These are phyloP conservation scores for Podospora conica DNA, from an alignment of 495 filamentous ascomycete genomes.

Conservation along the genomic window DNA sequence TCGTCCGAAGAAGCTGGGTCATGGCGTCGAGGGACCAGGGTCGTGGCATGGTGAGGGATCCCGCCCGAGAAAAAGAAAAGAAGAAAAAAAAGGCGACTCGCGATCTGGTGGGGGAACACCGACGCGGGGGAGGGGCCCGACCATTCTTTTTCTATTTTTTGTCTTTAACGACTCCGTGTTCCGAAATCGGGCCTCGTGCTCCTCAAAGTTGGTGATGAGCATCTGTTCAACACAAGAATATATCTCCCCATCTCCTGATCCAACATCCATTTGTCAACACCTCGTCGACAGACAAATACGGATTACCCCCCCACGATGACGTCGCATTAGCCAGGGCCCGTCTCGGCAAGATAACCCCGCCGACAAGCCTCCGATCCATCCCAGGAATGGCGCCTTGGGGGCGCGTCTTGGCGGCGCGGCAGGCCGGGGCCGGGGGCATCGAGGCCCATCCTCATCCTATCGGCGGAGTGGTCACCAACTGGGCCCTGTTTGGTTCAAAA, in stretches of 20 bases:
- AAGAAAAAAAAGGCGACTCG: neutral
- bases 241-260: neutral
- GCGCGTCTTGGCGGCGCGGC: neutral
- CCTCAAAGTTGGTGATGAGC: neutral
- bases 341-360: neutral
- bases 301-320: neutral
- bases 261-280: neutral
- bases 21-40: neutral
- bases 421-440: too few species aligned
- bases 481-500: too few species aligned
- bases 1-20: neutral
- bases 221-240: neutral
- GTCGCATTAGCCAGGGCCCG: neutral
- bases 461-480: neutral
- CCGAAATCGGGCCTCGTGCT: neutral
- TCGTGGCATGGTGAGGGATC: neutral
- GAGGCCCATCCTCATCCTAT: neutral
- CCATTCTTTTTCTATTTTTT: neutral
- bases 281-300: neutral
- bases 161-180: neutral
- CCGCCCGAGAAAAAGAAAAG: neutral
- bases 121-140: neutral
- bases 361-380: neutral
- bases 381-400: too few species aligned
- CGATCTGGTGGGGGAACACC: neutral